phyloP scores from a whole-genome alignment of 2,329 filamentous ascomycete species.

The Colletotrichum sublineola region DNA sequence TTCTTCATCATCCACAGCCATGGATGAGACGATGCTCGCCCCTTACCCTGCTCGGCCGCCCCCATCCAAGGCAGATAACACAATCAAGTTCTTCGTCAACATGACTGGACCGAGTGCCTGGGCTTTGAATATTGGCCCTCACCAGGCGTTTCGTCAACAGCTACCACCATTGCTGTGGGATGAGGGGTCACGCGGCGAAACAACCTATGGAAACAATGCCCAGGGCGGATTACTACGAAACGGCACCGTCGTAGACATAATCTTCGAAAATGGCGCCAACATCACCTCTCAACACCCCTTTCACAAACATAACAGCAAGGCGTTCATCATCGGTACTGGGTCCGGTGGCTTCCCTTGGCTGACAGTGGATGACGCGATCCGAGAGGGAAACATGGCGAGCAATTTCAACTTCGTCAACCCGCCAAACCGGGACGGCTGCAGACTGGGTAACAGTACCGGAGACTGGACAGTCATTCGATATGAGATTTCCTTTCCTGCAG shows the following conservation, averaged over 20 bases:
- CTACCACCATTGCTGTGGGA: constrained; percentile 28
- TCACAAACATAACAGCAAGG: constrained; percentile 38
- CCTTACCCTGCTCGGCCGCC: constrained; percentile 30
- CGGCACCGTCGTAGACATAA: constrained; percentile 32
- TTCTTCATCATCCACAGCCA: constrained; percentile 30
- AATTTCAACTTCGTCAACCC: constrained; percentile 29
- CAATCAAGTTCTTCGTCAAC: constrained; percentile 37
- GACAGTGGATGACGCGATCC: constrained; percentile 32
- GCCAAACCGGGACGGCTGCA: constrained; percentile 31
- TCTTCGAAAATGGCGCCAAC: constrained; percentile 36
- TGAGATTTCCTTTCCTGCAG: constrained; percentile 32
- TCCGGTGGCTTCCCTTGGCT: constrained; percentile 33
- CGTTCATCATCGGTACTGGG: constrained; percentile 32
- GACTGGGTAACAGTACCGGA: constrained; percentile 31
- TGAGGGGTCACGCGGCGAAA: constrained; percentile 28
- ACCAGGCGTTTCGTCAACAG: constrained; percentile 35
- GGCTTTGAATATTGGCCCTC: constrained; percentile 33
- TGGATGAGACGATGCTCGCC: constrained; percentile 32
- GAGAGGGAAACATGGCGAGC: constrained; percentile 26
- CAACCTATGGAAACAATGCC: constrained; percentile 18
- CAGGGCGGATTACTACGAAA: constrained; percentile 15
- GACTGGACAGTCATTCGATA: constrained; percentile 40
- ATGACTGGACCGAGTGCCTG: constrained; percentile 35
- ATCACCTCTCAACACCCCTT: constrained; percentile 38
- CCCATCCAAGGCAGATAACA: constrained; percentile 27